Evolutionary conservation across 2,329 filamentous ascomycete species (phyloP), one percentile per base, ranked within the genome.

Genomic region (Rhytidhysteron rufulum): DNA sequence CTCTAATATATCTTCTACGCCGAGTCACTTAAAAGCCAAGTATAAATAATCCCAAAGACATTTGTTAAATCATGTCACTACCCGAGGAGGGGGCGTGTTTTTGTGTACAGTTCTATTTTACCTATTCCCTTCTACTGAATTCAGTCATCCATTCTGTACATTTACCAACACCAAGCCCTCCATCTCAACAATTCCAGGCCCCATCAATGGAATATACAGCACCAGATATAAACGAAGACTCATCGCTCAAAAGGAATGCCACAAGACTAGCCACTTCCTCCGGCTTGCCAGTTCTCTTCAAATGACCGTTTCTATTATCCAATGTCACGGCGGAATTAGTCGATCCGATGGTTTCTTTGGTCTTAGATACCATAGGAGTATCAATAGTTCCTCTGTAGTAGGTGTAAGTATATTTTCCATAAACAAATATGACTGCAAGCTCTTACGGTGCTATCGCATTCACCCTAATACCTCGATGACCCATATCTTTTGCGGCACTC

Each of bases 301-400:
- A 22, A 5, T 39, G 37, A 8, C 39, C 34, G n/a, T 44, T 31
- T 34, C 32, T 39, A 19, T 43, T 43, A 11, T 46, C 37, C 11
- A 43, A 34, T 15, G 21, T 35, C 11, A 43, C 24, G 4, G 16
- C 37, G 19, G 33, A 3, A 35, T 43, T 42, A 4, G 30, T 31
- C 5, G 3, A n/a, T 11, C 41, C 38, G 16, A 31, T 34, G 5
- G 44, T 29, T 17, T 40, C 19, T 34, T 19, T 42, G 5, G 46
- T 43, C n/a, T 38, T 17, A 13, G 35, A 25, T 4, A 43, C 39
- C 41, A 49, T 47, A 11, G 41, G 47, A 9, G 47, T 49, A 25
- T 47, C 40, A 7, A 49, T 45, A 11, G 37, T 42, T 15, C 36
- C 43, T 7, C 36, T 40, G 25, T 7, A 11, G 19, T 13, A 4